Percentiles rank a stretch among this genome's conserved stretches.
Conservation (phyloP, 192 early-diverging fungal genomes). For the Backusella westeae region DNA sequence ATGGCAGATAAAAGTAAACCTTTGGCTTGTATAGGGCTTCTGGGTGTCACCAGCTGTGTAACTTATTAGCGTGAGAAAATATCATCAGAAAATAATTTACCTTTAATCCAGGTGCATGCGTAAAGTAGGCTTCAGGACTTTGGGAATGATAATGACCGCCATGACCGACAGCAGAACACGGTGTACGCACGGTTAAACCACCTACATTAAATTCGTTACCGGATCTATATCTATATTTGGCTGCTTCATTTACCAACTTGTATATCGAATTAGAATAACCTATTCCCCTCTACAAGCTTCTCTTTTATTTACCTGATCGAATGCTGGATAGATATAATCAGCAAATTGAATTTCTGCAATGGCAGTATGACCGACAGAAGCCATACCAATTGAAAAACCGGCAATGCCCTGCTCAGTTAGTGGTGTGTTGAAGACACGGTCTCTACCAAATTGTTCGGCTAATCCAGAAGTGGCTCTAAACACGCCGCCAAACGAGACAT, state of each 20-base stretch:
- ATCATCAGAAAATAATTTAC: slow-evolving; percentile 29
- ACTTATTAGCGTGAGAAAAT: slow-evolving; percentile 31
- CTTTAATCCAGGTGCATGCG: slow-evolving; percentile 92
- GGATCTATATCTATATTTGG: slow-evolving; percentile 94
- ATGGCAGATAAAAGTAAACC: slow-evolving; percentile 89
- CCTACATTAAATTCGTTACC: slow-evolving; percentile 91
- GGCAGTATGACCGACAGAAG: slow-evolving; percentile 90
- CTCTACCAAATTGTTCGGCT: slow-evolving; percentile 84
- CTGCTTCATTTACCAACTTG: slow-evolving; percentile 93
- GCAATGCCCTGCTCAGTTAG: slow-evolving; percentile 94
- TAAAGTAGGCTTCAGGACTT: slow-evolving; percentile 91
- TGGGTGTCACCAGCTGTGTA: slow-evolving; percentile 75
- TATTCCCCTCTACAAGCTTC: not conserved
- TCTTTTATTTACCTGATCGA: slow-evolving; percentile 75
- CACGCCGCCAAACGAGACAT: slow-evolving; percentile 97
- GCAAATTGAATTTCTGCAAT: slow-evolving; percentile 99
- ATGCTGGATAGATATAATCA: slow-evolving; percentile 98
- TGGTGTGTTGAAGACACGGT: slow-evolving; percentile 97
- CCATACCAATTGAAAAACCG: slow-evolving; percentile 95
- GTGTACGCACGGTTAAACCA: slow-evolving; percentile 87
- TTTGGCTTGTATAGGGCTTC: slow-evolving; percentile 94
- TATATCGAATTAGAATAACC: not conserved
- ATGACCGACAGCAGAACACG: slow-evolving; percentile 93
- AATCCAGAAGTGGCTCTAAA: slow-evolving; percentile 94
- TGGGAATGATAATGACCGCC: slow-evolving; percentile 98